These are phyloP conservation scores for Abelmoschus esculentus DNA, from an alignment of 345 rosid species.

Conservation along the genomic window DNA sequence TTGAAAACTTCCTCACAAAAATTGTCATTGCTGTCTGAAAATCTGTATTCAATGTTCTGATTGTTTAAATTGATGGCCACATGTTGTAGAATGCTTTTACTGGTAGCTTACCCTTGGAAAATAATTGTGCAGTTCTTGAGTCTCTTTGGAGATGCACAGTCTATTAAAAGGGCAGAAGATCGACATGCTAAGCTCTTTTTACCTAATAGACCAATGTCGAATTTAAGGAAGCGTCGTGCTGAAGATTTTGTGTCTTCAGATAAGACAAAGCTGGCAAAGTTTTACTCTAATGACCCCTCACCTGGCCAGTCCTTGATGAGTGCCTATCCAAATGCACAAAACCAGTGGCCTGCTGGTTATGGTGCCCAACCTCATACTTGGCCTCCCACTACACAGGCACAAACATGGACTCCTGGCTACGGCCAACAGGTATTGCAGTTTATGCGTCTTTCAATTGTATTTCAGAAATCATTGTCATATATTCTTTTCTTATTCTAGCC, in stretches of 20 bases:
- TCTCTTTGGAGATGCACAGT: slow-evolving; percentile 59
- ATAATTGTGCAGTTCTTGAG: slow-evolving; percentile 62
- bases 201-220: slow-evolving; percentile 54
- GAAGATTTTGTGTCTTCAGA: slow-evolving; percentile 81
- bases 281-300: slow-evolving; percentile 44
- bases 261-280: slow-evolving; percentile 67
- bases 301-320: slow-evolving; percentile 56
- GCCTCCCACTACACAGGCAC: slow-evolving; percentile 57
- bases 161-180: slow-evolving; percentile 68
- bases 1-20: background rate
- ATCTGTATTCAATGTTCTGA: background rate
- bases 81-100: background rate
- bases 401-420: slow-evolving; percentile 74
- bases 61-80: background rate
- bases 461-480: background rate
- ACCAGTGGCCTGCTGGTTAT: slow-evolving; percentile 80
- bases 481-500: background rate
- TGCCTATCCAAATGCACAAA: slow-evolving; percentile 65
- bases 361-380: slow-evolving; percentile 80
- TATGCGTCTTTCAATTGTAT: background rate
- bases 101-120: background rate
- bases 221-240: slow-evolving; percentile 70
- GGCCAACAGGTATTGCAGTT: slow-evolving; percentile 53
- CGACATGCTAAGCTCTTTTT: slow-evolving; percentile 72
- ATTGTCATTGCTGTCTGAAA: background rate